A percentile compares a stretch with the other conserved stretches of the same genome.
Evolutionary conservation across 192 early-diverging fungal species (phyloP).

Genomic region (Spinellus fusiger): DNA sequence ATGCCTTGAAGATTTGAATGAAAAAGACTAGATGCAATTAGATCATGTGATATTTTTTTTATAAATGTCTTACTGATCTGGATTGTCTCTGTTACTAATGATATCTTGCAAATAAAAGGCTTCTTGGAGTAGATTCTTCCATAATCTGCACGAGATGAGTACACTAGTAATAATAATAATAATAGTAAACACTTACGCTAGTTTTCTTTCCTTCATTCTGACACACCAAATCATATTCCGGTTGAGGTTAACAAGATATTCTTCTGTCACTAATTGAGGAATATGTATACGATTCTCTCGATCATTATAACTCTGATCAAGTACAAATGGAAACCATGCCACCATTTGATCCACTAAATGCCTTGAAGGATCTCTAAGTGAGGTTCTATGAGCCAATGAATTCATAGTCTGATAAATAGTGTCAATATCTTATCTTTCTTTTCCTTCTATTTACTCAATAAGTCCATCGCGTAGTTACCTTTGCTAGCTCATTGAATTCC

Average conservation of each 20-base stretch:
- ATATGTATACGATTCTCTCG: constrained; percentile 31
- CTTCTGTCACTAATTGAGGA: constrained; percentile 49
- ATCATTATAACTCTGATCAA: constrained; percentile 7
- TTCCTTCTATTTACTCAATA: background rate
- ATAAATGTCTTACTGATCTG: constrained; percentile 56
- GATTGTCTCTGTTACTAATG: constrained; percentile 58
- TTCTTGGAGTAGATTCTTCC: constrained; percentile 62
- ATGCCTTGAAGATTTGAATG: too few relatives aligned
- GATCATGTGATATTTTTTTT: too few relatives aligned
- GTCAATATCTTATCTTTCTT: background rate
- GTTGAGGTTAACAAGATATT: constrained; percentile 64
- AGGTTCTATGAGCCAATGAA: constrained; percentile 12
- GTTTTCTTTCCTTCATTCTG: constrained; percentile 63
- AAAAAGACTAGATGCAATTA: too few relatives aligned
- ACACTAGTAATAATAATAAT: background rate
- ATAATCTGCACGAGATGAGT: constrained; percentile 43
- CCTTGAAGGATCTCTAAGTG: constrained; percentile 1
- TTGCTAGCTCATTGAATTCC: constrained; percentile 50
- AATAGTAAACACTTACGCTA: constrained; percentile 46
- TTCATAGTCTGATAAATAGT: constrained; percentile 19
- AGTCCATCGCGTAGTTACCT: constrained; percentile 8
- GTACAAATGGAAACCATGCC: constrained; percentile 23
- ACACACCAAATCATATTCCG: constrained; percentile 66
- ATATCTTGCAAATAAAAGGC: constrained; percentile 86
- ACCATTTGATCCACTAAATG: constrained; percentile 18